A percentile compares a stretch with the other conserved stretches of the same genome.
Evolutionary conservation across 352 stramenopile species (phyloP).

Genomic region (Saprolegnia parasitica): DNA sequence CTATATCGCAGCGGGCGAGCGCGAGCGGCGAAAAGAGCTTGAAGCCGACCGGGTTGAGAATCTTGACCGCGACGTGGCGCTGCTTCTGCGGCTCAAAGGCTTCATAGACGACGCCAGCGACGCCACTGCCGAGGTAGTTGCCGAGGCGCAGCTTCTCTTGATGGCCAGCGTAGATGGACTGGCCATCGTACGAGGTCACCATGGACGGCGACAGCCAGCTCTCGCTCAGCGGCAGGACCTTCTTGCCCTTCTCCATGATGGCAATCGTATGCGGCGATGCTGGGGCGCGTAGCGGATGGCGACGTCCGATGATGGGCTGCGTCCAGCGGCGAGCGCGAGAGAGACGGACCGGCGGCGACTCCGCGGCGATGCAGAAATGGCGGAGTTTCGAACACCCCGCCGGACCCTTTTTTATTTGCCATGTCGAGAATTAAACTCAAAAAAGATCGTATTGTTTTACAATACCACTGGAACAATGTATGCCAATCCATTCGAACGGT

Average conservation of each 20-base stretch:
- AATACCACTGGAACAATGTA: neutral
- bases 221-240: conserved; percentile 78
- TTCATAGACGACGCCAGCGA: conserved; percentile 91
- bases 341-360: conserved; percentile 5
- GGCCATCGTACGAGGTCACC: conserved; percentile 71
- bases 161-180: conserved; percentile 54
- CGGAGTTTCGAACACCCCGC: neutral
- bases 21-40: conserved; percentile 75
- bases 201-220: conserved; percentile 70
- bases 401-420: too few relatives aligned
- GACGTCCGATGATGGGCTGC: neutral
- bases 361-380: conserved; percentile 1
- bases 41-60: conserved; percentile 95
- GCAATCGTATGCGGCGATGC: conserved; percentile 31
- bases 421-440: neutral
- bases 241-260: conserved; percentile 70
- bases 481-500: neutral
- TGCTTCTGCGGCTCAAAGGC: conserved; percentile 72
- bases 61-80: conserved; percentile 92
- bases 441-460: neutral
- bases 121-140: conserved; percentile 90
- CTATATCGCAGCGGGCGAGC: conserved; percentile 80
- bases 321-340: neutral
- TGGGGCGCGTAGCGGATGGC: too few relatives aligned
- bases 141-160: conserved; percentile 43